Base-by-base conservation (phyloP, 202 grass and related monocot genomes). In the Musa balbisiana region DNA sequence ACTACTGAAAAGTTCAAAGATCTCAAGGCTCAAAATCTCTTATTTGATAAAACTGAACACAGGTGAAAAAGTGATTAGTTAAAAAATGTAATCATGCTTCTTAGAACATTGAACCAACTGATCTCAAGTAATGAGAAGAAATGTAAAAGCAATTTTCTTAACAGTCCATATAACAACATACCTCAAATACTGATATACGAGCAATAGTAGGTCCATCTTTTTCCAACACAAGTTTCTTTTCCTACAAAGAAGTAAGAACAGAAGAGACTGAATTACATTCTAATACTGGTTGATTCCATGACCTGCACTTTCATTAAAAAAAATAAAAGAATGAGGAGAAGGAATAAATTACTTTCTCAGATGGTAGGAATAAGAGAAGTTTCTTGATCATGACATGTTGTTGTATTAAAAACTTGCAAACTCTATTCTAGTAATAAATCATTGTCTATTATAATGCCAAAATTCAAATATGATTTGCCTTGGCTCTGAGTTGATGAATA, bases 171-270 rank as follows among this genome's bases (percentile, higher is more conserved):
- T 29, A 21, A 14, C 25, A 72, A 13, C 29, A 21, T 94, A 94
- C 95, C 91, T 98, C 95, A 88, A 98, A 94, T 63, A 98, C 65
- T 8, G 95, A 94, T 21, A 98, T 82, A 1, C 87, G 91, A 25
- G 88, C 91, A 80, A 98, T 83, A 77, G 87, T 89, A 64, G 95
- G 91, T 22, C 95, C 95, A 80, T 86, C 89, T 77, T 85, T 89
- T 83, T 98, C 91, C 65, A 93, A 65, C 20, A 89, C 82, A 51
- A 98, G 88, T 65, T 98, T 98, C 78, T 98, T 94, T 79, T 94
- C 95, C 95, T 98, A 84, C 58, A 70, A 83, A 43, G 17, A 51
- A 51, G 74, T 25, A 69, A 65, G 21, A 21, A 70, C 17, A 71
- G 51, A 11, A 58, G 52, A 43, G 16, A 23, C 9, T 13, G 64